These are phyloP conservation scores for Sporothrix brunneoviolacea DNA, from an alignment of 2,329 filamentous ascomycete genomes.

Conservation along the genomic window DNA sequence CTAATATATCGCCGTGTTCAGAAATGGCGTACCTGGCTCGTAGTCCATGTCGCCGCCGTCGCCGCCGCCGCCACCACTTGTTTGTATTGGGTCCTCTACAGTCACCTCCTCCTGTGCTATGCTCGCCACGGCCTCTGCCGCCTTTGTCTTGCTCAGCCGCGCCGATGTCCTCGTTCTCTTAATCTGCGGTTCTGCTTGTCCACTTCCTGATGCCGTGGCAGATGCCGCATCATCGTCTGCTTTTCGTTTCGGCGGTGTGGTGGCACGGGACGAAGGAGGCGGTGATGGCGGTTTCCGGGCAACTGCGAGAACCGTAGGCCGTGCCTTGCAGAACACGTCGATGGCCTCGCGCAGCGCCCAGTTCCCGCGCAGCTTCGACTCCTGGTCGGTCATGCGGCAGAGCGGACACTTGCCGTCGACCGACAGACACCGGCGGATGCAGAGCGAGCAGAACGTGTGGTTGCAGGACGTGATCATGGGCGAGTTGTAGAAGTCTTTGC, in stretches of 20 bases:
- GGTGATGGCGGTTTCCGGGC: conserved; percentile 44
- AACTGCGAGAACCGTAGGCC: conserved; percentile 56
- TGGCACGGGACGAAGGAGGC: conserved; percentile 4
- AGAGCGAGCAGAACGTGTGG: conserved; percentile 95
- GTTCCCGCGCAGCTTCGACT: conserved; percentile 77
- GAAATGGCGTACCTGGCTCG: conserved; percentile 27
- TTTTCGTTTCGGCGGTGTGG: conserved; percentile 46
- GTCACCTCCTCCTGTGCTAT: conserved; percentile 27
- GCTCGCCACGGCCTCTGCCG: conserved; percentile 31
- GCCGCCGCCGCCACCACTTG: conserved; percentile 23
- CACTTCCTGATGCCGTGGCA: too few species aligned
- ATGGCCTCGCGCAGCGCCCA: conserved; percentile 80
- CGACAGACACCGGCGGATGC: conserved; percentile 79
- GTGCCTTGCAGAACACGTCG: conserved; percentile 63
- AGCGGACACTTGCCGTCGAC: conserved; percentile 81
- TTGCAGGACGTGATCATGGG: conserved; percentile 93
- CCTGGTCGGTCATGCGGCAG: conserved; percentile 73
- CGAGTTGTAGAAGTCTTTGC: conserved; percentile 93
- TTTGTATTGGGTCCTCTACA: neutral
- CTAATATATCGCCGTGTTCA: too few species aligned
- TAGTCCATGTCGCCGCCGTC: conserved; percentile 22
- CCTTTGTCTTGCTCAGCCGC: conserved; percentile 38
- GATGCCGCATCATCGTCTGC: conserved; percentile 28
- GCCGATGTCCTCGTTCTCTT: conserved; percentile 50
- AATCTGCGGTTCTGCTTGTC: conserved; percentile 25